These are phyloP conservation scores for Escallonia herrerae DNA, from an alignment of 129 eudicot species.

Conservation along the genomic window DNA sequence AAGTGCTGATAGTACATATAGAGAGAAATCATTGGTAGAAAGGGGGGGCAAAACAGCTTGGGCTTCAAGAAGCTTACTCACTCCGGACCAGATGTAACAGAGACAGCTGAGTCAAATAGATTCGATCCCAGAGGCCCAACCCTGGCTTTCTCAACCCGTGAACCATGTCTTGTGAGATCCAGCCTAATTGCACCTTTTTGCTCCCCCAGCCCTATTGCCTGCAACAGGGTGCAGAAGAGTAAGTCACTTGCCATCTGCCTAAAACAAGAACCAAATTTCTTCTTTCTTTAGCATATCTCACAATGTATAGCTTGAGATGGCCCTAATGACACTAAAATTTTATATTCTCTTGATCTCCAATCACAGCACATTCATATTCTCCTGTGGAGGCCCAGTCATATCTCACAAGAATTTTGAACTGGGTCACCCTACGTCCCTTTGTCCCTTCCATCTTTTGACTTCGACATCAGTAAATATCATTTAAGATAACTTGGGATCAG, in stretches of 20 bases:
- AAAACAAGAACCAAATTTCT: neutral
- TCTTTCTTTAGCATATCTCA: neutral
- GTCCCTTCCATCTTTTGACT: too few relatives aligned
- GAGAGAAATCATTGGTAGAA: too few relatives aligned
- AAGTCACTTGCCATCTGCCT: neutral
- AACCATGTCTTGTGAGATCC: conserved; percentile 62
- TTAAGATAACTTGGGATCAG: too few relatives aligned
- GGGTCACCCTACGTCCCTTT: too few relatives aligned
- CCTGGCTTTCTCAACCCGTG: conserved; percentile 66
- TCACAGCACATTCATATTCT: too few relatives aligned
- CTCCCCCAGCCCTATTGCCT: conserved; percentile 57
- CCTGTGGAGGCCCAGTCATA: too few relatives aligned
- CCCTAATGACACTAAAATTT: too few relatives aligned
- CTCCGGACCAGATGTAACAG: conserved; percentile 79
- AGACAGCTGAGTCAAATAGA: conserved; percentile 88
- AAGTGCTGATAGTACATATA: too few relatives aligned
- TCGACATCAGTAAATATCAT: too few relatives aligned
- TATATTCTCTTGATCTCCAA: too few relatives aligned
- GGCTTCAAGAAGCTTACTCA: conserved; percentile 78
- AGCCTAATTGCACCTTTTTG: conserved; percentile 44
- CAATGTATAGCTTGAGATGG: neutral
- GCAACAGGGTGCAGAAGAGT: conserved; percentile 16
- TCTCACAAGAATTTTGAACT: too few relatives aligned
- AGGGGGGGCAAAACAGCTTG: neutral
- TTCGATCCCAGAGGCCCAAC: conserved; percentile 88